Evolutionary conservation across 2,329 filamentous ascomycete species (phyloP).

Genomic region (Metarhizium brunneum): DNA sequence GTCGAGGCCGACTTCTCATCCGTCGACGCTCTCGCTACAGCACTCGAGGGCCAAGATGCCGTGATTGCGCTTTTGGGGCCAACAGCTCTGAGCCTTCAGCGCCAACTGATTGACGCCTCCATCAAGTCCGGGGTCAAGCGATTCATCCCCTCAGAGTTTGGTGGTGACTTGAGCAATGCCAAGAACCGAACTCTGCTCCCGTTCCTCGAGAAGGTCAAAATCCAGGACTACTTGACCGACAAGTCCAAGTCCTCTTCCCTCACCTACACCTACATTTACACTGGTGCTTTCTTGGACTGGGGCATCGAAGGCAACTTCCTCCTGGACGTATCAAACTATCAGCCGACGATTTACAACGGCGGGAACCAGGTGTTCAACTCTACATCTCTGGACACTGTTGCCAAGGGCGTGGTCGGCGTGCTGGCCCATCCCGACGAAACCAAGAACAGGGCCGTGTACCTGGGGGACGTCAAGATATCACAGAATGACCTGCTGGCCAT

Average conservation of each 20-base stretch:
- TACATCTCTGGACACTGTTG: conserved; percentile 38
- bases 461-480: conserved; percentile 33
- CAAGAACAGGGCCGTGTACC: conserved; percentile 38
- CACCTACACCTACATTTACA: conserved; percentile 46
- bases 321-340: conserved; percentile 29
- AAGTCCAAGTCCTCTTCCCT: conserved; percentile 30
- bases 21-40: conserved; percentile 36
- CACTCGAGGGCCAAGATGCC: conserved; percentile 47
- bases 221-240: conserved; percentile 30
- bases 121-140: conserved; percentile 50
- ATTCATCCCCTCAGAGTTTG: conserved; percentile 53
- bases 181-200: conserved; percentile 35
- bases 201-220: conserved; percentile 39
- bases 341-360: conserved; percentile 36
- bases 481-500: conserved; percentile 35
- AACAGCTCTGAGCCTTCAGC: conserved; percentile 28
- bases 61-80: conserved; percentile 31
- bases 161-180: conserved; percentile 22
- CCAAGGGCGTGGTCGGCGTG: conserved; percentile 37
- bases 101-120: conserved; percentile 46
- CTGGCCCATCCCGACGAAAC: conserved; percentile 41
- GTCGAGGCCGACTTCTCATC: conserved; percentile 30
- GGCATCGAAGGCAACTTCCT: conserved; percentile 32
- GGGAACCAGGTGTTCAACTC: conserved; percentile 38
- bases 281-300: conserved; percentile 52